A percentile compares a stretch with the other conserved stretches of the same genome.
Conservation (phyloP, 2,329 filamentous ascomycete species). For the Aspergillus neotritici region DNA sequence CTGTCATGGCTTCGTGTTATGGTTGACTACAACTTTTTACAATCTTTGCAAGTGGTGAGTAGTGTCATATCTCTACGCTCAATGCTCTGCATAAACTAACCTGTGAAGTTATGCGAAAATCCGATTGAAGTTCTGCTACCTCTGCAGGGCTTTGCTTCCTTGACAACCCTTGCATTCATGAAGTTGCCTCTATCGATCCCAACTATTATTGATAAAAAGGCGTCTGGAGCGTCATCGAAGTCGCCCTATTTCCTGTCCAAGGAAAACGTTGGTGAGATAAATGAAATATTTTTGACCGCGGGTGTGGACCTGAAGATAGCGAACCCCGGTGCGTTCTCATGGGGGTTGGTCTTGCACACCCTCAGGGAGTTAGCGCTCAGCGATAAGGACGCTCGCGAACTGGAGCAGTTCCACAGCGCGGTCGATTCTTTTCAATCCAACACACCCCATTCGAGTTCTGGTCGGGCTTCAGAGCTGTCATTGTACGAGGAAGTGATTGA, state of each 20-base stretch:
- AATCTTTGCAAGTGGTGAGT: slow-evolving; percentile 55
- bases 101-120: slow-evolving; percentile 33
- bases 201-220: slow-evolving; percentile 38
- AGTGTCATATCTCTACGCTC: slow-evolving; percentile 7
- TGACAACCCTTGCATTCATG: slow-evolving; percentile 67
- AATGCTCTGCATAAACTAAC: slow-evolving; percentile 12
- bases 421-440: slow-evolving; percentile 38
- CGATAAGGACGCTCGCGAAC: slow-evolving; percentile 51
- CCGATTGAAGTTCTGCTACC: slow-evolving; percentile 44
- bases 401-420: slow-evolving; percentile 38
- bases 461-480: slow-evolving; percentile 31
- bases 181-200: slow-evolving; percentile 60
- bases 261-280: slow-evolving; percentile 65
- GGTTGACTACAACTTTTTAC: slow-evolving; percentile 63
- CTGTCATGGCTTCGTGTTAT: slow-evolving; percentile 71
- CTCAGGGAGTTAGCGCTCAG: slow-evolving; percentile 60
- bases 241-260: slow-evolving; percentile 63
- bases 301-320: slow-evolving; percentile 55
- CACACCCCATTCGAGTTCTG: slow-evolving; percentile 26
- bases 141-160: slow-evolving; percentile 63
- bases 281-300: slow-evolving; percentile 61
- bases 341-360: slow-evolving; percentile 68
- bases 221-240: slow-evolving; percentile 25
- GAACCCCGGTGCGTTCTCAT: slow-evolving; percentile 70
- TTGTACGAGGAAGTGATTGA: slow-evolving; percentile 47